phyloP scores from a whole-genome alignment of 108 stramenopile species.

The Fistulifera solaris region DNA sequence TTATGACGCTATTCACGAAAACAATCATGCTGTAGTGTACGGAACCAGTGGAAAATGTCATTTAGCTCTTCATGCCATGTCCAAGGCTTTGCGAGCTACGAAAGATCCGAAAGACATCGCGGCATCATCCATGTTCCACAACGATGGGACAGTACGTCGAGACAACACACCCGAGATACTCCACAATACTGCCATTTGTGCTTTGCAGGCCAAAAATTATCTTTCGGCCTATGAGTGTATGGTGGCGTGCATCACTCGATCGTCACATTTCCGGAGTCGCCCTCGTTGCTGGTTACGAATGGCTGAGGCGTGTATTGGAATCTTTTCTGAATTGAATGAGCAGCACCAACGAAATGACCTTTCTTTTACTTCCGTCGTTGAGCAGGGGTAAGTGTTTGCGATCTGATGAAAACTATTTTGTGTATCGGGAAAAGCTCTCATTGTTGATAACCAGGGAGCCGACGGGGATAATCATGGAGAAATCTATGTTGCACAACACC shows the following conservation, averaged over 20 bases:
- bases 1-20: constrained; percentile 62
- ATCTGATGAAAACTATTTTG: not conserved
- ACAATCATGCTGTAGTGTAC: constrained; percentile 72
- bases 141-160: constrained; percentile 50
- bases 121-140: constrained; percentile 20
- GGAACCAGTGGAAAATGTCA: constrained; percentile 51
- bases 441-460: constrained; percentile 5
- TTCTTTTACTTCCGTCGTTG: not conserved
- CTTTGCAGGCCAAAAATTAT: constrained; percentile 52
- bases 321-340: constrained; percentile 1
- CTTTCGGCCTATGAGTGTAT: constrained; percentile 56
- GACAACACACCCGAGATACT: constrained; percentile 43
- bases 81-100: constrained; percentile 35
- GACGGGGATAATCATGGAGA: not conserved
- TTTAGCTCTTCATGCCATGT: constrained; percentile 61
- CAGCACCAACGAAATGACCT: not conserved
- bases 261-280: constrained; percentile 23
- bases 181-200: constrained; percentile 58
- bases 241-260: constrained; percentile 34
- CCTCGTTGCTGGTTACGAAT: constrained; percentile 64
- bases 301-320: constrained; percentile 72
- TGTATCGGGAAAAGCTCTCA: not conserved
- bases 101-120: constrained; percentile 1
- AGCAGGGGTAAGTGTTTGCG: constrained; percentile 1
- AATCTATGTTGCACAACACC: not conserved